Base-by-base conservation (phyloP, 163 green algal species). In the Scenedesmus sp. region DNA sequence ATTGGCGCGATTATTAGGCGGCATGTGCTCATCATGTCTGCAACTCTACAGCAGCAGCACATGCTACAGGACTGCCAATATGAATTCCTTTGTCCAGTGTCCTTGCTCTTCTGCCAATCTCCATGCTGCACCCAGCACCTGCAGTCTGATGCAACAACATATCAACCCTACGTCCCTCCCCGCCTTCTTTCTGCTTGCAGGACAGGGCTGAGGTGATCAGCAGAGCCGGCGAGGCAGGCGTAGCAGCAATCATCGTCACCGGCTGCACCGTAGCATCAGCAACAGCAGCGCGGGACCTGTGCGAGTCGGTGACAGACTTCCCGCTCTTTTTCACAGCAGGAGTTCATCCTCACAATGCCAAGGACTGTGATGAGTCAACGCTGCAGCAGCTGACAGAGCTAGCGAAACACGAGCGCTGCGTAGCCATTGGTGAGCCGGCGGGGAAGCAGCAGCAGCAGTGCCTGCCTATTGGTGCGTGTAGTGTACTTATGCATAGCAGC, bases 301-400 rank as follows among this genome's bases (percentile, higher is more conserved):
- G 84, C 79, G 92, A 94, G 0, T 16, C 70, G 12, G 86, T 59
- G 16, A 82, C 34, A 1, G 67, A 66, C 16, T 93, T 74, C 52
- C 84, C 84, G 12, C 92, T 98, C 16, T 97, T 94, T 86, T 98
- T 97, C 93, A 98, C 97, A 7, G 95, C 96, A 3, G 97, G 97
- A 3, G 96, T 97, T 56, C 96, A 98, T 74, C 96, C 95, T 0
- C 96, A 98, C 93, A 95, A 96, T n/a, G 96, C 96, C 23, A 98
- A 97, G 94, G 79, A 93, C 52, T 97, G 95, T 77, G 90, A 92
- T 16, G 88, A 87, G 0, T 7, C 3, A 26, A 98, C 95, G 0
- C 60, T 97, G 67, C 46, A 55, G 0, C 55, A 91, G 64, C 94
- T 98, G 82, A 84, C 91, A 12, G 18, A 93, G 46, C 89, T 98